Evolutionary conservation across 352 stramenopile species (phyloP), one percentile per base, ranked within the genome.

Genomic region (Globisporangium polare): DNA sequence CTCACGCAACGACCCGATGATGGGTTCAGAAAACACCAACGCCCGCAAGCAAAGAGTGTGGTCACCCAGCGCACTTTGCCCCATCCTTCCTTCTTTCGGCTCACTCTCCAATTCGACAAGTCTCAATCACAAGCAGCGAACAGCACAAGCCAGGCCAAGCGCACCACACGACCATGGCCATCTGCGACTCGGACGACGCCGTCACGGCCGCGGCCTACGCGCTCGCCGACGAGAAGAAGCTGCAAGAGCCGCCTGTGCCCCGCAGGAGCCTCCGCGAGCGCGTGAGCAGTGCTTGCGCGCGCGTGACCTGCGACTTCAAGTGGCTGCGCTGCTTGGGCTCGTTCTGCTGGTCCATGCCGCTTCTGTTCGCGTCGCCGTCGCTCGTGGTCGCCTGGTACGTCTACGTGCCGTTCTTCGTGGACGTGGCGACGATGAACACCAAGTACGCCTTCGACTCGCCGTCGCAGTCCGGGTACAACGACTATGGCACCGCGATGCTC

Each of bases 391-490:
- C 47, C 24, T 53, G 46, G 46, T 53, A 53, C 46, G 2, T 53
- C 2, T 22, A 49, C 53, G 33, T 46, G 15, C 53, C 33, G 27
- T 54, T 62, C 27, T 18, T 33, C n/a, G 43, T 60, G 26, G 55
- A 53, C 42, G 20, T 20, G 12, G 29, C 24, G 2, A 33, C 43
- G 29, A n/a, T 62, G 13, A 0, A 10, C 5, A 18, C n/a, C 27
- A 53, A 62, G 42, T 62, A 54, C 43, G 42, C 29, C n/a, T 53
- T 62, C 55, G 37, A 37, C 43, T 12, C 43, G 33, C 26, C 53
- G 22, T 31, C 31, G 13, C 37, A 43, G 15, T 43, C 37, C 15
- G 37, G 37, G 4, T 62, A 47, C 43, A 26, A 7, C 5, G 41
- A 15, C 5, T 62, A 29, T 20, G 31, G 29, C 3, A 20, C 22